phyloP scores from a whole-genome alignment of 2,329 filamentous ascomycete genomes.

The Monilinia fructigena region DNA sequence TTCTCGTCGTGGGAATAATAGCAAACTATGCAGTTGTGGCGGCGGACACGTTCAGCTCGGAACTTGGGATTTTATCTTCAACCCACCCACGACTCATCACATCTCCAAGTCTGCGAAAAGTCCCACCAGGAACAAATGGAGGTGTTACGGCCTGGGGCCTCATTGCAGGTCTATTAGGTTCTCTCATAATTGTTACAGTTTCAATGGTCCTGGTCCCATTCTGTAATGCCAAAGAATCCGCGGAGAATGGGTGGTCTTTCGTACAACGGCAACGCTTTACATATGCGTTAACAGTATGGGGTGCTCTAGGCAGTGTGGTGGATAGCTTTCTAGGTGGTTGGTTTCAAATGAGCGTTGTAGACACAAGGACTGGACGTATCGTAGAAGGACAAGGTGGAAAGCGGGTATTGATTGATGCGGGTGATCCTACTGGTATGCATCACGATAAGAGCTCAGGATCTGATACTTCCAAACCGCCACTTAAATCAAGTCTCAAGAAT shows the following conservation, averaged over 20 bases:
- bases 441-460: conserved; percentile 45
- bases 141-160: conserved; percentile 79
- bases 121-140: conserved; percentile 90
- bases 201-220: conserved; percentile 68
- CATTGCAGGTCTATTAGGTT: conserved; percentile 69
- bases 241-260: conserved; percentile 51
- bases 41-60: conserved; percentile 91
- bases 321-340: conserved; percentile 86
- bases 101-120: conserved; percentile 69
- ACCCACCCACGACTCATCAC: conserved; percentile 81
- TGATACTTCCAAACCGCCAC: conserved; percentile 50
- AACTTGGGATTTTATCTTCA: conserved; percentile 85
- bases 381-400: conserved; percentile 80
- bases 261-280: conserved; percentile 51
- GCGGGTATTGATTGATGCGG: conserved; percentile 50
- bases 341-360: conserved; percentile 82
- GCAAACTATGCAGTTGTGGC: conserved; percentile 88
- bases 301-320: conserved; percentile 74
- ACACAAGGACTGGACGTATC: conserved; percentile 79
- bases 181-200: conserved; percentile 62
- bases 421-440: conserved; percentile 36
- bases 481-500: conserved; percentile 53
- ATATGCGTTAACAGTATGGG: conserved; percentile 64
- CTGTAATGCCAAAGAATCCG: conserved; percentile 46
- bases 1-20: conserved; percentile 64